A percentile compares a stretch with the other conserved stretches of the same genome.
phyloP scores from a whole-genome alignment of 371 early-diverging fungal species.

The Rhizomucor miehei region DNA sequence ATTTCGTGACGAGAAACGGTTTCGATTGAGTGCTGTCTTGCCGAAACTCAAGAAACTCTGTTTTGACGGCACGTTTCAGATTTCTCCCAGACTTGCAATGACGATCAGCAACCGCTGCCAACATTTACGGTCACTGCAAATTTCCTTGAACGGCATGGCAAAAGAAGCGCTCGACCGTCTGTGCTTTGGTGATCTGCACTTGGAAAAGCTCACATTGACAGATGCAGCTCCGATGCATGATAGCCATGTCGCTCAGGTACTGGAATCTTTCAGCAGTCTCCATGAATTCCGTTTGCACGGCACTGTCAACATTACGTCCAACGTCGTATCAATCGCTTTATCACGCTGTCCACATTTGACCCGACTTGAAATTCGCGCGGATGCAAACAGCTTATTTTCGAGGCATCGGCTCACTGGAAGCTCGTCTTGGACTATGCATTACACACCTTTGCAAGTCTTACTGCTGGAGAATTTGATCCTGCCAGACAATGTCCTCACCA shows the following conservation, averaged over 20 bases:
- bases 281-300: constrained; percentile 22
- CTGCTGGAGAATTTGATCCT: constrained; percentile 13
- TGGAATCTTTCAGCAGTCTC: constrained; percentile 19
- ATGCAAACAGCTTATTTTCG: not conserved
- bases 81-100: constrained; percentile 11
- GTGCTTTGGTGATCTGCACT: constrained; percentile 12
- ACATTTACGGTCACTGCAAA: constrained; percentile 15
- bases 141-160: constrained; percentile 15
- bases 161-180: constrained; percentile 10
- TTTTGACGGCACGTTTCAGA: constrained; percentile 25
- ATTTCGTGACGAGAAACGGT: not conserved
- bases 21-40: constrained; percentile 13
- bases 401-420: not conserved
- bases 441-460: not conserved
- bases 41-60: constrained; percentile 17
- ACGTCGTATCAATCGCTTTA: constrained; percentile 10
- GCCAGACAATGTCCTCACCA: constrained; percentile 1
- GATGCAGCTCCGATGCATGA: constrained; percentile 16
- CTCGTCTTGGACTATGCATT: not conserved
- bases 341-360: constrained; percentile 14
- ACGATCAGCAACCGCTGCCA: constrained; percentile 15
- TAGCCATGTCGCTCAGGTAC: constrained; percentile 5
- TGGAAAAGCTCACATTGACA: constrained; percentile 24
- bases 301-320: constrained; percentile 3
- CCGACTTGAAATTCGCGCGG: constrained; percentile 27